phyloP scores from a whole-genome alignment of 495 filamentous ascomycete genomes.

The Cercophora sp. region DNA sequence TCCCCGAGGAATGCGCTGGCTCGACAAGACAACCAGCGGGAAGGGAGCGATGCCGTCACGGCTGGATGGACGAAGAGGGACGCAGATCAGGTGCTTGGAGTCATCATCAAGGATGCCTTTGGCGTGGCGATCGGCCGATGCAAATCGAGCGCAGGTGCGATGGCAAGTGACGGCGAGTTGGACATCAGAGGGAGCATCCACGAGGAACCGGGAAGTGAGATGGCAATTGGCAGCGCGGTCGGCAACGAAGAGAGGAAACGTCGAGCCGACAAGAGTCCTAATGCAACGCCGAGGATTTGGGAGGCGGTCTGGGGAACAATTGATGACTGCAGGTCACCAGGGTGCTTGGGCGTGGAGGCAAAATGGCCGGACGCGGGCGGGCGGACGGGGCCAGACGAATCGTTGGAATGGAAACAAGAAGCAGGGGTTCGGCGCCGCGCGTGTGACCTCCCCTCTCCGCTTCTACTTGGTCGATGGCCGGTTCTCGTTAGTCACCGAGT shows the following conservation, averaged over 20 bases:
- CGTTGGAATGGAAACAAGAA: constrained; percentile 20
- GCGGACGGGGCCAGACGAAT: constrained; percentile 17
- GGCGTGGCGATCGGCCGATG: background rate
- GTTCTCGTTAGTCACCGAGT: constrained; percentile 21
- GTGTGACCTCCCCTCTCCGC: constrained; percentile 25
- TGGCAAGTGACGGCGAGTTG: too few relatives aligned
- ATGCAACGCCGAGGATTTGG: background rate
- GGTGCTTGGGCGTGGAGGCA: constrained; percentile 10
- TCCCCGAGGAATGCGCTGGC: constrained; percentile 3
- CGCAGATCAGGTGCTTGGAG: constrained; percentile 2
- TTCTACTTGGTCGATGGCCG: constrained; percentile 22
- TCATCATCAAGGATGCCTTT: background rate
- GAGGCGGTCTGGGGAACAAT: background rate
- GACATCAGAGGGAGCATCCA: too few relatives aligned
- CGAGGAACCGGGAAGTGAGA: background rate
- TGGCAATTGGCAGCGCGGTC: background rate
- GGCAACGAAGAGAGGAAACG: too few relatives aligned
- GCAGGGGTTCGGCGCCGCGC: constrained; percentile 14
- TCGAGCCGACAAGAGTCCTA: too few relatives aligned
- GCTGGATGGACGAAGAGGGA: background rate
- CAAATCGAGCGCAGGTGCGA: background rate
- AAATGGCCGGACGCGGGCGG: constrained; percentile 10
- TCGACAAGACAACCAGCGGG: background rate
- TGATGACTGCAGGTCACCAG: background rate
- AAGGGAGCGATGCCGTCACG: background rate